These are phyloP conservation scores for Turritis glabra DNA, from an alignment of 345 rosid genomes.

Conservation along the genomic window DNA sequence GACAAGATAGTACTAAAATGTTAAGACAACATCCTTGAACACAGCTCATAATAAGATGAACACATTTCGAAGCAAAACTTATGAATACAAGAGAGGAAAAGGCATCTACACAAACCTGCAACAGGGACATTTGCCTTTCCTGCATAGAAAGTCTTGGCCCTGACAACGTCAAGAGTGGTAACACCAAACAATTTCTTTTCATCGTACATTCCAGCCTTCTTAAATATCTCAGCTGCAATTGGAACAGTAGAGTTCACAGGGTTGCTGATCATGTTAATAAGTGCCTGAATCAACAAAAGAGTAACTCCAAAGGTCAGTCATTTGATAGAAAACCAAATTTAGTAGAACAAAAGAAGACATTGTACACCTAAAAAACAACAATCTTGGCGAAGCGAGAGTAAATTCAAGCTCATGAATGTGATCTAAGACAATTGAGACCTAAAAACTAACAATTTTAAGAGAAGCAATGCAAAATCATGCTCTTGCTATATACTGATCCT, in stretches of 20 bases:
- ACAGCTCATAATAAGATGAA: not conserved
- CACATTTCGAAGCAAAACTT: not conserved
- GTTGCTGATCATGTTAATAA: constrained; percentile 74
- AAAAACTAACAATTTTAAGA: not conserved
- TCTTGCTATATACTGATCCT: not conserved
- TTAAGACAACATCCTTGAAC: not conserved
- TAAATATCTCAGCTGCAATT: constrained; percentile 76
- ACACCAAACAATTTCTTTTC: constrained; percentile 73
- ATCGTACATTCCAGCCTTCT: constrained; percentile 70
- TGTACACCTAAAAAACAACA: not conserved
- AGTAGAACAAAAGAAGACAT: not conserved
- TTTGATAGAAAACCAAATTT: not conserved
- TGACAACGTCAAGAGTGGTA: constrained; percentile 71
- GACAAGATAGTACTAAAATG: not conserved
- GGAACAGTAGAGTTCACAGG: constrained; percentile 85
- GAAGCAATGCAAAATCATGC: not conserved
- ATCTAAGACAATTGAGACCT: not conserved
- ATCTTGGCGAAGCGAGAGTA: not conserved
- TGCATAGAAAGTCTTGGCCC: constrained; percentile 78
- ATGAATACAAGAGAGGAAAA: not conserved
- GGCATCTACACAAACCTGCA: constrained; percentile 26
- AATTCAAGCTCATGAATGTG: no score
- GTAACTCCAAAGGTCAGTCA: not conserved
- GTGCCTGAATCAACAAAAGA: constrained; percentile 41
- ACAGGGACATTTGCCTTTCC: constrained; percentile 50